A percentile compares a stretch with the other conserved stretches of the same genome.
These are phyloP conservation scores for Pleurotus cornucopiae DNA, from an alignment of 768 basidiomycete species.

Conservation along the genomic window DNA sequence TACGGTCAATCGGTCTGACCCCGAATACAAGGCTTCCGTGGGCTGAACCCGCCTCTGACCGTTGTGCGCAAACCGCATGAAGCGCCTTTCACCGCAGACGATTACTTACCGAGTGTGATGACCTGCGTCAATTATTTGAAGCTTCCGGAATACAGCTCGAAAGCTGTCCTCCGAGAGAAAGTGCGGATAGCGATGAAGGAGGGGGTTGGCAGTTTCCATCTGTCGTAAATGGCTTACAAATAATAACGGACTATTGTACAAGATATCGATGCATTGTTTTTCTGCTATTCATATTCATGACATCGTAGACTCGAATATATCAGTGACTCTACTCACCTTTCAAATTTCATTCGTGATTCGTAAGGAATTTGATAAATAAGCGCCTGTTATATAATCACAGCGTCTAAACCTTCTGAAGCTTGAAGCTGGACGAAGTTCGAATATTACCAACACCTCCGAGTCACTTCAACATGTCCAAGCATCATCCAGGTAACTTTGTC, in stretches of 20 bases:
- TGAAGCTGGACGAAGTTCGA: neutral
- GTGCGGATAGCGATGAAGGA: slow-evolving; percentile 84
- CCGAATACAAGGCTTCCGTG: slow-evolving; percentile 73
- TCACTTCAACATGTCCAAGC: slow-evolving; percentile 70
- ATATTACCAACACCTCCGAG: neutral
- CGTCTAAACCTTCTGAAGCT: too few species aligned
- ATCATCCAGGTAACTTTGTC: slow-evolving; percentile 66
- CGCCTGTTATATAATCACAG: too few species aligned
- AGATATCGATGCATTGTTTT: slow-evolving; percentile 10
- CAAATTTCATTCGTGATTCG: neutral
- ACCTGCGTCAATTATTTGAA: slow-evolving; percentile 98
- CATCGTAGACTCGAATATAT: neutral
- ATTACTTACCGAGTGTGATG: slow-evolving; percentile 97
- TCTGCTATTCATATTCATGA: slow-evolving; percentile 6
- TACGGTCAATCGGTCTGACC: neutral
- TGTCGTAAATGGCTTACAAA: slow-evolving; percentile 57
- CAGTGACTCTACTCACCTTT: neutral
- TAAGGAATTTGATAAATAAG: too few species aligned
- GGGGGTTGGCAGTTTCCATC: slow-evolving; percentile 95
- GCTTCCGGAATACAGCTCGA: slow-evolving; percentile 91
- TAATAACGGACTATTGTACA: slow-evolving; percentile 9
- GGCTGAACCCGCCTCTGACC: slow-evolving; percentile 88
- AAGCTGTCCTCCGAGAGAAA: slow-evolving; percentile 80
- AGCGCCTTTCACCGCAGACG: slow-evolving; percentile 83
- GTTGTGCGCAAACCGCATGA: slow-evolving; percentile 98